These are phyloP conservation scores for Suaeda aralocaspica DNA, from an alignment of 148 eudicot genomes.

Conservation along the genomic window DNA sequence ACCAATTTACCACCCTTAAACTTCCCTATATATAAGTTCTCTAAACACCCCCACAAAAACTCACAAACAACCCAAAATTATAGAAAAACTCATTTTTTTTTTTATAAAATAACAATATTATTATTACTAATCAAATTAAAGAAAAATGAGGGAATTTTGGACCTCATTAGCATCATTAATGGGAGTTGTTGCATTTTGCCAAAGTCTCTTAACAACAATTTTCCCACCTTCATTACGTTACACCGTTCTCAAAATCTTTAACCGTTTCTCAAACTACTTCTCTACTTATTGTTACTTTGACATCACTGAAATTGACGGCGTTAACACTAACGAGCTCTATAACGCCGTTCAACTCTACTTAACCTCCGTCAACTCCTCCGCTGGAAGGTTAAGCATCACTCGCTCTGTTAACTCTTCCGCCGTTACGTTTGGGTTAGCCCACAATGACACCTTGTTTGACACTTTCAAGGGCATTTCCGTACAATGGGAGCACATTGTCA, in stretches of 20 bases:
- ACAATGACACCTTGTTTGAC: constrained; percentile 69
- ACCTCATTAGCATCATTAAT: constrained; percentile 76
- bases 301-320: constrained; percentile 95
- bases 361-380: constrained; percentile 45
- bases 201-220: constrained; percentile 51
- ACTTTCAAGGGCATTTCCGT: constrained; percentile 38
- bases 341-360: constrained; percentile 91
- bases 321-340: constrained; percentile 93
- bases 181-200: constrained; percentile 84
- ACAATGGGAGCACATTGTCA: constrained; percentile 84
- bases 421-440: constrained; percentile 65
- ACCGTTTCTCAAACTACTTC: constrained; percentile 52
- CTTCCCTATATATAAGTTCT: not conserved
- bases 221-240: constrained; percentile 81
- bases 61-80: not conserved
- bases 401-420: constrained; percentile 70
- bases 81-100: not conserved
- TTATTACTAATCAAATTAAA: no score
- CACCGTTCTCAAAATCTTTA: constrained; percentile 39
- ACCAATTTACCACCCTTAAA: no score
- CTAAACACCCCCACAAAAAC: not conserved
- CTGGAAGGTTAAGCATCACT: constrained; percentile 60
- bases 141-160: constrained; percentile 78
- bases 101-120: no score
- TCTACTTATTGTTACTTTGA: constrained; percentile 80